Base-by-base conservation (phyloP, 176 grass and related monocot genomes). In the Otatea glauca region DNA sequence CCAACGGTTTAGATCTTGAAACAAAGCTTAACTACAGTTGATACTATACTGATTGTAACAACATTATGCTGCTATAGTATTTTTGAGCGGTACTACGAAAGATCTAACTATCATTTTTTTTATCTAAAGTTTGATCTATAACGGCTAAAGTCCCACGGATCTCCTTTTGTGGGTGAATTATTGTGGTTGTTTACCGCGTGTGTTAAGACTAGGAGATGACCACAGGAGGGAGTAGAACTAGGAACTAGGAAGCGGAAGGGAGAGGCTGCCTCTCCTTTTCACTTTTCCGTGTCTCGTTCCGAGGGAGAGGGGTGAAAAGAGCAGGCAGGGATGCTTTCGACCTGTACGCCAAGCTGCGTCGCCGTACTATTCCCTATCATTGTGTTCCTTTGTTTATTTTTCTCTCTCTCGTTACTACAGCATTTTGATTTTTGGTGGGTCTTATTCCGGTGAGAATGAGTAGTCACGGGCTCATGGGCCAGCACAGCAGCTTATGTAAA, bases 311-410 rank as follows among this genome's bases (percentile, higher is more conserved):
- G 11, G 25, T 58, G 65, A 58, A 82, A 56, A 73, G 18, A 86
- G 68, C 13, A 69, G 13, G 69, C 74, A 43, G 23, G 3, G 65
- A 71, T 44, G 88, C 84, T 74, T 86, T 87, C 70, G 41, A 83
- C 73, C 73, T 42, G 78, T 77, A 74, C 72, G 59, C 72, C 87
- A 79, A 68, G 88, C 38, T 74, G 74, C 7, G 27, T 20, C 48
- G 15, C 68, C 84, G 84, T 90, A 90, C 84, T 39, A 4, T 45
- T 50, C 68, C 79, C 23, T 79, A 87, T 83, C 84, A 83, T 83
- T 87, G 84, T 70, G 84, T 56, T 83, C 67, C 78, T 64, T 0
- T 4, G 1, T 17, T 54, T 20, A 3, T 43, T 51, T 10, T 25
- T 42, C 60, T 48, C 75, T 69, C 44, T 34, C 35, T 37, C 14